Percentiles rank a stretch among this genome's conserved stretches.
Conservation (phyloP, 495 filamentous ascomycete species). For the Amphirosellinia nigrospora region DNA sequence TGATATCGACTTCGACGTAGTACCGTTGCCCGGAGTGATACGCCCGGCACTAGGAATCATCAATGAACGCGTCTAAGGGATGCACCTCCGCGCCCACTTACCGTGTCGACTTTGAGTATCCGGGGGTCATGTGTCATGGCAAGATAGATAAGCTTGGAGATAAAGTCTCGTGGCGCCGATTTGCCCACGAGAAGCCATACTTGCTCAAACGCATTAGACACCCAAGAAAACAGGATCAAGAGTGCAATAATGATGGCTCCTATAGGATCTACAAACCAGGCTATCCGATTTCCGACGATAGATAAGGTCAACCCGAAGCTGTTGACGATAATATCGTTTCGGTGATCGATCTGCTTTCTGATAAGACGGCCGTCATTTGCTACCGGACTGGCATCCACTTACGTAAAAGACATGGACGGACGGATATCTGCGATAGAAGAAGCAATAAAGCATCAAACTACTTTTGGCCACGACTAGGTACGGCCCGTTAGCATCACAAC, state of each 20-base stretch:
- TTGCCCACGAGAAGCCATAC: slow-evolving; percentile 64
- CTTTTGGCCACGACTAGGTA: slow-evolving; percentile 52
- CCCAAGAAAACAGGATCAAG: slow-evolving; percentile 62
- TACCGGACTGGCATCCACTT: slow-evolving; percentile 18
- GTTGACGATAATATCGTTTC: slow-evolving; percentile 63
- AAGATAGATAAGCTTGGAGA: slow-evolving; percentile 64
- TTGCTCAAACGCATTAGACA: slow-evolving; percentile 61
- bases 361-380: not conserved
- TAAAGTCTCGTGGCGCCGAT: slow-evolving; percentile 58
- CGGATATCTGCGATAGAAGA: slow-evolving; percentile 57
- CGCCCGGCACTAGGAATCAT: slow-evolving; percentile 46
- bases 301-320: slow-evolving; percentile 61
- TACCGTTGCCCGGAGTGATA: slow-evolving; percentile 63
- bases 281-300: slow-evolving; percentile 56
- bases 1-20: slow-evolving; percentile 64
- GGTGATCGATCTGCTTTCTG: slow-evolving; percentile 50
- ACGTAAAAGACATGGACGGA: slow-evolving; percentile 61
- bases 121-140: slow-evolving; percentile 59
- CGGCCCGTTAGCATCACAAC: slow-evolving; percentile 9
- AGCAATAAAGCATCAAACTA: slow-evolving; percentile 60
- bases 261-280: slow-evolving; percentile 63
- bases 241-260: slow-evolving; percentile 62
- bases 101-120: slow-evolving; percentile 60
- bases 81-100: slow-evolving; percentile 31
- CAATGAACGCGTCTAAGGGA: slow-evolving; percentile 9